Evolutionary conservation across 2,329 filamentous ascomycete genomes (phyloP), one percentile per base, ranked within the genome.

Genomic region (Hypoxylon sp.): DNA sequence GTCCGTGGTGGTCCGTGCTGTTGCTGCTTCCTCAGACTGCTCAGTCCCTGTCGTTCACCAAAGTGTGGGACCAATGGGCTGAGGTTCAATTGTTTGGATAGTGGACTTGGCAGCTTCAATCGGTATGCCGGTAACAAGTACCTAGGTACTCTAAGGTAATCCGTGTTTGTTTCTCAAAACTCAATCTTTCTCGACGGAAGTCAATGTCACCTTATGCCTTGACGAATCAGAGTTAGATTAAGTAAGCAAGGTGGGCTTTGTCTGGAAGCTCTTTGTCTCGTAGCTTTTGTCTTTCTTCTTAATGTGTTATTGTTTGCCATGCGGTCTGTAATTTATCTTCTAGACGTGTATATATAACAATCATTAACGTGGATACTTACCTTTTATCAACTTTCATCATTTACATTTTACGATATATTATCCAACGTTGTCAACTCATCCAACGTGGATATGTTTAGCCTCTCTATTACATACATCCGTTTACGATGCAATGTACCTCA

Each of bases 61-160:
- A 43, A 43, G 32, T 48, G 30, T 30, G 50, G 49, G 57, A 57
- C 63, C 55, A 68, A 66, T 63, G 50, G 51, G 59, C 52, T 56
- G 48, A 68, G 53, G 25, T 56, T 32, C 58, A 43, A 61, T 61
- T 62, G 51, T 61, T 62, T 52, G 45, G 28, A 30, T 30, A 7
- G 5, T 30, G 6, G 41, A 19, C 30, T 65, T 30, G 52, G 48
- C 45, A 60, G 30, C 32, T 21, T 43, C 38, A 43, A 43, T 43
- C 38, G 36, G 14, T 34, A 19, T 32, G 21, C 21, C 28, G 30
- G 48, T 51, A 21, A 17, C 45, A 28, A 9, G 48, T 51, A 21
- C 48, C n/a, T n/a, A n/a, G n/a, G 5, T 34, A 28, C 25, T 5
- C 30, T 9, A n/a, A n/a, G n/a, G n/a, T n/a, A 14, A n/a, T 25